Evolutionary conservation across 345 rosid genomes (phyloP).

Genomic region (Moricandia moricandioides): DNA sequence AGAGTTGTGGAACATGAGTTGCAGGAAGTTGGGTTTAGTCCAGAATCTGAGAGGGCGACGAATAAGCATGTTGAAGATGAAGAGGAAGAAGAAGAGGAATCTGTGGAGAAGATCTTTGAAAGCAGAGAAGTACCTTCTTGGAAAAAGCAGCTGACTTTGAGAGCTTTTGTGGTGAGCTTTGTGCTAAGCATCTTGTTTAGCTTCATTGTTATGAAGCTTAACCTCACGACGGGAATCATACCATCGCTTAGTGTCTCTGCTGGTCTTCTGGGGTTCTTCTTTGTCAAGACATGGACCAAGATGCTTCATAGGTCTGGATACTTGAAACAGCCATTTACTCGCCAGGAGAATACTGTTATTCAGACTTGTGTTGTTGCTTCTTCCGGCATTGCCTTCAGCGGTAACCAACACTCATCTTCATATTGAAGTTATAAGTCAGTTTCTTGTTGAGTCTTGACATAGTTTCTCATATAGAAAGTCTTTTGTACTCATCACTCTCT

Average conservation of each 20-base stretch:
- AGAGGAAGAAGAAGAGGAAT: conserved; percentile 17
- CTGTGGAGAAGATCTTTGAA: conserved; percentile 56
- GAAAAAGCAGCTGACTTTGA: conserved; percentile 59
- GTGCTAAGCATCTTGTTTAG: conserved; percentile 54
- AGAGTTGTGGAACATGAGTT: conserved; percentile 36
- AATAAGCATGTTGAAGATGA: conserved; percentile 25
- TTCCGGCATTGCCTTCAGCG: conserved; percentile 76
- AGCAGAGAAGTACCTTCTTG: conserved; percentile 53
- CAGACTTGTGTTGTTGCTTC: conserved; percentile 84
- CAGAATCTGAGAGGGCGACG: conserved; percentile 25
- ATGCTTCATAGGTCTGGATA: conserved; percentile 42
- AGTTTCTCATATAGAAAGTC: too few species aligned
- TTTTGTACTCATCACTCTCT: conserved; percentile 15
- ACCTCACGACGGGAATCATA: conserved; percentile 68
- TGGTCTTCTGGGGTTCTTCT: conserved; percentile 66
- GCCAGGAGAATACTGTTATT: conserved; percentile 74
- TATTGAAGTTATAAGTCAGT: not conserved
- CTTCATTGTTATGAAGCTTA: conserved; percentile 70
- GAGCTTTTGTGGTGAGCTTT: conserved; percentile 63
- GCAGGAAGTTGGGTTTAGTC: conserved; percentile 33
- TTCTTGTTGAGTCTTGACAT: too few species aligned
- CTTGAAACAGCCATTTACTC: conserved; percentile 57
- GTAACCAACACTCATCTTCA: conserved; percentile 32
- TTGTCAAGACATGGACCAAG: conserved; percentile 64
- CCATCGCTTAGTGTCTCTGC: conserved; percentile 75